Evolutionary conservation across 1,284 basidiomycete species (phyloP), one percentile per base, ranked within the genome.

Genomic region (Apiotrichum siamense): DNA sequence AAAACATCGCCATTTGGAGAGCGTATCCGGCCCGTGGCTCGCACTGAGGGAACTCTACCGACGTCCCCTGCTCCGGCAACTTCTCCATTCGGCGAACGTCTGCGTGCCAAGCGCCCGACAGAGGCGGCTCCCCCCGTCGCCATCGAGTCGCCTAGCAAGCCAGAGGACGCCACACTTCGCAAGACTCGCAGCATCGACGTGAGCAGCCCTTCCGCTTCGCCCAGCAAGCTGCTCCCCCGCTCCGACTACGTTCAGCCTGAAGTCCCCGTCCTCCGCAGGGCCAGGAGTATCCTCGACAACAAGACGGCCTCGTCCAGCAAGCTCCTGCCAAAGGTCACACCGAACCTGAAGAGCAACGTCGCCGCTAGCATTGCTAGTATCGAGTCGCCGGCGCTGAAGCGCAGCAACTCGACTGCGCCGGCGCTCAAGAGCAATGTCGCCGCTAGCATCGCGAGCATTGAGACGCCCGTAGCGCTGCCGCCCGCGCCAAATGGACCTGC

Each of bases 1-100:
- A 52, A 49, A 31, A 26, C 43, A 7, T 58, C 62, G 15, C 64
- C 67, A 1, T 66, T 67, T 37, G 57, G 50, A 20, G 49, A 62
- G 27, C 47, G 47, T 18, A 21, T 48, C 12, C 38, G 40, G 1
- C 38, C 40, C 4, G 39, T 24, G 11, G 20, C 41, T 1, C 41
- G 41, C 17, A 15, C 17, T 15, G 41, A 43, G 25, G 20, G 29
- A 18, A 38, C 42, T 35, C 17, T n/a, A n/a, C 29, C 41, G 11
- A 9, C 41, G 9, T 15, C 41, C 29, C 17, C 41, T 6, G 4
- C 41, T 13, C 7, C 41, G 10, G 25, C 23, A 11, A 13, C 40
- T 4, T 36, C 44, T 2, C 49, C 49, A 9, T 48, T 45, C 6
- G 37, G 42, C 6, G 47, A 48, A 20, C 46, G 37, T 10, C 18